Evolutionary conservation across 345 rosid genomes (phyloP), one percentile per base, ranked within the genome.

Genomic region (Citrus sp.): DNA sequence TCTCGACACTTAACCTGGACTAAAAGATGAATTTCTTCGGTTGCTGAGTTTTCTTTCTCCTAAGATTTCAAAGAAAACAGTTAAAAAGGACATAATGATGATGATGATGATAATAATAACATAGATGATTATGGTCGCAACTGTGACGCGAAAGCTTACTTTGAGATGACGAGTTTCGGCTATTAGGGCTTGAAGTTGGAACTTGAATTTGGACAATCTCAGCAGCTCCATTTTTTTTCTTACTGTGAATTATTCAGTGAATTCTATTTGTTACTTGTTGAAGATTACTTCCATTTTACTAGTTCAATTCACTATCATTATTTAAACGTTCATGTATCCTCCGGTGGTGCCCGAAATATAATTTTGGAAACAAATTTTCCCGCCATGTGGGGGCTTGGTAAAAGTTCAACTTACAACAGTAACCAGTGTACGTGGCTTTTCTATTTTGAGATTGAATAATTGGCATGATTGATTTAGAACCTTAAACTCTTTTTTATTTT

Each of bases 161-260:
- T 90, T 85, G 70, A 90, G 90, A 82, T 88, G 90, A 78, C 93
- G 89, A 67, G 82, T 86, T 84, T 94, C 95, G 67, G 87, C 72
- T 81, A 86, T 79, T 74, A 92, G 79, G 68, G 94, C 86, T 40
- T 84, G 92, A 80, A 94, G 95, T 84, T 88, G 94, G 85, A 92
- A 88, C 80, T 82, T 92, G 88, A 92, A 94, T 83, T 89, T 94
- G 70, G 95, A 91, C 21, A 94, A 65, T 81, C 86, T 92, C n/a
- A 92, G 92, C 84, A 92, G 58, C 86, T 94, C 98, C 98, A 92
- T 94, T 94, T 83, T 80, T 79, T 80, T 74, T 73, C 21, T 69
- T 67, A 51, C 80, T 21, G 34, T 5, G 21, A 49, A 65, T 65
- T 4, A 3, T 55, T 64, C 72, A 60, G 3, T 37, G 24, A 68